A percentile compares a stretch with the other conserved stretches of the same genome.
Evolutionary conservation across 1,139 yeast genomes (phyloP).

Genomic region (Lodderomyces theae): DNA sequence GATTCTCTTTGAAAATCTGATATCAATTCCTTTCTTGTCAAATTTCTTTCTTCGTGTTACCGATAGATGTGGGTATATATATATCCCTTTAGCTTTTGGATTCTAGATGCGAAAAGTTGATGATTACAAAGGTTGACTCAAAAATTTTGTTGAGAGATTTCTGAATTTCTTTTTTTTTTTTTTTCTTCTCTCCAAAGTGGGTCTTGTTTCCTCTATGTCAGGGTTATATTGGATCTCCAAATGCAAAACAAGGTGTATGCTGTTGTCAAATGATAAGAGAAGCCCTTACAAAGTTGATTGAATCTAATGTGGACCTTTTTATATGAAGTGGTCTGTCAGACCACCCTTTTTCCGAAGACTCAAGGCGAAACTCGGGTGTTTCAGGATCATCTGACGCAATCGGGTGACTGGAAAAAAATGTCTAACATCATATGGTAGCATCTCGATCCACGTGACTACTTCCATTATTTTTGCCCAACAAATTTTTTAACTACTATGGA

Average conservation of each 20-base stretch:
- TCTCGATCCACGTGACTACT: not conserved
- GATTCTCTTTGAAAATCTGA: too few relatives aligned
- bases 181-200: not conserved
- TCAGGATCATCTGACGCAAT: not conserved
- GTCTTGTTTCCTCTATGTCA: too few relatives aligned
- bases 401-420: not conserved
- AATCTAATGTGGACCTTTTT: too few relatives aligned
- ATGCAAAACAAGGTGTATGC: too few relatives aligned
- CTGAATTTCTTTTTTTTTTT: not conserved
- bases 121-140: not conserved
- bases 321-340: too few relatives aligned
- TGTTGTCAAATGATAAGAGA: too few relatives aligned
- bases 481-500: not conserved
- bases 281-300: too few relatives aligned
- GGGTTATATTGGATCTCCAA: too few relatives aligned
- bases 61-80: not conserved
- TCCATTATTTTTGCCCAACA: not conserved
- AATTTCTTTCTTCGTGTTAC: too few relatives aligned
- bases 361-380: not conserved
- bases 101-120: not conserved
- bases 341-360: too few relatives aligned
- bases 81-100: not conserved
- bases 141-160: not conserved
- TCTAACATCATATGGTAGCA: not conserved
- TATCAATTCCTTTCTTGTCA: too few relatives aligned